phyloP scores from a whole-genome alignment of 306 rosid species.

The Trifolium repens region DNA sequence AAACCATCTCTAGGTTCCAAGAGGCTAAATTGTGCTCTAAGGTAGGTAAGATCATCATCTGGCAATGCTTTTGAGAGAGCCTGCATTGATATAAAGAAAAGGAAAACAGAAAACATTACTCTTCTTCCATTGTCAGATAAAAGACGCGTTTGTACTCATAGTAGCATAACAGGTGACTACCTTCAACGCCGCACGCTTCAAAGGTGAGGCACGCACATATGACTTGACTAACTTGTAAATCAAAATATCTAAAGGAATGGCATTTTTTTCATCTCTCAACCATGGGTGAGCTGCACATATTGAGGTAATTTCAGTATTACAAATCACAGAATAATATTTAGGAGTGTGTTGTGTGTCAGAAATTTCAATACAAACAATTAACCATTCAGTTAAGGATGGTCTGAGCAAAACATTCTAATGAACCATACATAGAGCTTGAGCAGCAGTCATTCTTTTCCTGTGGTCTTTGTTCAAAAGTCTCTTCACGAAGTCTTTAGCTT shows the following conservation, averaged over 20 bases:
- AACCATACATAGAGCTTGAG: conserved; percentile 85
- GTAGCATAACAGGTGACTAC: conserved; percentile 49
- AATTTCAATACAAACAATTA: conserved; percentile 30
- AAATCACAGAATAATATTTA: conserved; percentile 18
- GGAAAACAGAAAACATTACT: conserved; percentile 31
- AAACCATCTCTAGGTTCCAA: conserved; percentile 80
- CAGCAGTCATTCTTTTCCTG: conserved; percentile 95
- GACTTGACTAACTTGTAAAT: conserved; percentile 84
- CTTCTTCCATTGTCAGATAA: conserved; percentile 8
- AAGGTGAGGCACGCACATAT: conserved; percentile 75
- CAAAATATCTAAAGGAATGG: conserved; percentile 77
- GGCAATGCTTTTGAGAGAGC: conserved; percentile 86
- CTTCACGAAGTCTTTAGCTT: conserved; percentile 92
- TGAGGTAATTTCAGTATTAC: conserved; percentile 42
- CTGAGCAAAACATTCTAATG: conserved; percentile 35
- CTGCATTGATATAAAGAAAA: conserved; percentile 54
- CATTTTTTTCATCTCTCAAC: conserved; percentile 71
- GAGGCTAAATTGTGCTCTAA: conserved; percentile 76
- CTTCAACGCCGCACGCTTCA: conserved; percentile 88
- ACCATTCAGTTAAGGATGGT: conserved; percentile 15
- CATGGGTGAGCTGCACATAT: conserved; percentile 90
- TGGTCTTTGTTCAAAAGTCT: conserved; percentile 95
- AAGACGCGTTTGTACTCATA: conserved; percentile 25
- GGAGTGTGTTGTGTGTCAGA: conserved; percentile 5
- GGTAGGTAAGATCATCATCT: conserved; percentile 83